phyloP scores from a whole-genome alignment of 2,329 filamentous ascomycete genomes.

The Ploettnerulaceae sp. region DNA sequence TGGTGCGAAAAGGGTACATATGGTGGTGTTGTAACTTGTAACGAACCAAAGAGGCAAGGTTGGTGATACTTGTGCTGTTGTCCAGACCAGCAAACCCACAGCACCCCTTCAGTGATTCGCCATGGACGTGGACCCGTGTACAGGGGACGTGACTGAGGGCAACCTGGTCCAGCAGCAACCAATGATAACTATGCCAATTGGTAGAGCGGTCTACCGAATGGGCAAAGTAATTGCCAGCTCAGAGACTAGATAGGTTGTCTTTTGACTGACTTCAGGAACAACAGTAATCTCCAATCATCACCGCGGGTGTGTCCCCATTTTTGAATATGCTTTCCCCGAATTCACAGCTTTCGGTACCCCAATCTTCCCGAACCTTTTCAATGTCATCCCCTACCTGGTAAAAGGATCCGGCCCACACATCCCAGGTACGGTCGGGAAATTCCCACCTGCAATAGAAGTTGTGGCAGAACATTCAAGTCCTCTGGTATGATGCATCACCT shows the following conservation, averaged over 20 bases:
- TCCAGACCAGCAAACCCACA: constrained; percentile 36
- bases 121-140: constrained; percentile 41
- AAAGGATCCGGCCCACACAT: constrained; percentile 32
- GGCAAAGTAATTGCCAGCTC: constrained; percentile 33
- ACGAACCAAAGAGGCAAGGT: constrained; percentile 35
- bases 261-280: constrained; percentile 33
- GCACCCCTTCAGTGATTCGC: constrained; percentile 34
- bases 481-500: constrained; percentile 26
- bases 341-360: constrained; percentile 34
- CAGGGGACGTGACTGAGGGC: constrained; percentile 35
- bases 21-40: constrained; percentile 35
- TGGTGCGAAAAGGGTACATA: constrained; percentile 39
- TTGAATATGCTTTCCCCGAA: constrained; percentile 42
- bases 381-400: constrained; percentile 33
- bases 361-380: constrained; percentile 35
- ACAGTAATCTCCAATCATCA: constrained; percentile 36
- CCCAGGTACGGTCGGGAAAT: constrained; percentile 16
- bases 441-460: neutral
- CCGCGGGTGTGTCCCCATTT: constrained; percentile 40
- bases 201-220: constrained; percentile 35
- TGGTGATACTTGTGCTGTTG: constrained; percentile 32
- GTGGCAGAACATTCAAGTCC: constrained; percentile 37
- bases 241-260: constrained; percentile 36
- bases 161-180: constrained; percentile 30
- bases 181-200: constrained; percentile 35